Conservation (phyloP, 768 basidiomycete genomes). For the Mycena latifolia region DNA sequence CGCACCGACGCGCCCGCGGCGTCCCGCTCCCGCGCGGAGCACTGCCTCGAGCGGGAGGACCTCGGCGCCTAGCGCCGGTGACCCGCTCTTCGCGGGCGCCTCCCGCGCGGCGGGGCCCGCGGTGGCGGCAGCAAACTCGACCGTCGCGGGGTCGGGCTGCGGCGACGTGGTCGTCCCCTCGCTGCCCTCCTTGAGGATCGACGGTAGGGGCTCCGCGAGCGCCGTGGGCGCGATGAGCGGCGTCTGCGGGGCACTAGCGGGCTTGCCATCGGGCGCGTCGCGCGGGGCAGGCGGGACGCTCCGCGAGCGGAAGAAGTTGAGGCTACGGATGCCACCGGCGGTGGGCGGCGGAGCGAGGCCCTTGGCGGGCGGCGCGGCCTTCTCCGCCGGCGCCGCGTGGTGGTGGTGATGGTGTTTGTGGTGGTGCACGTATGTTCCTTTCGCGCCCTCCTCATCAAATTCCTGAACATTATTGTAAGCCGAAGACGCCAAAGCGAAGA, state of each 20-base stretch:
- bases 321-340: constrained; percentile 37
- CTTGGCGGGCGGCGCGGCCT: constrained; percentile 36
- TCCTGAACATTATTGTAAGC: no score
- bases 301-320: constrained; percentile 52
- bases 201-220: constrained; percentile 14
- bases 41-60: constrained; percentile 34
- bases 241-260: constrained; percentile 21
- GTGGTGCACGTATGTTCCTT: constrained; percentile 52
- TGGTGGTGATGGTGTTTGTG: constrained; percentile 39
- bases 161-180: constrained; percentile 17
- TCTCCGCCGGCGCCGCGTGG: constrained; percentile 22
- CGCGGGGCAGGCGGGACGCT: constrained; percentile 54
- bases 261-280: constrained; percentile 28
- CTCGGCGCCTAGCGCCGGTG: constrained; percentile 23
- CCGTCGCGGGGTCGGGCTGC: constrained; percentile 24
- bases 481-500: no score
- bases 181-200: constrained; percentile 23
- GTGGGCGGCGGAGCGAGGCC: constrained; percentile 39
- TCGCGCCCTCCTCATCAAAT: constrained; percentile 62
- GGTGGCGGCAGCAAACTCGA: constrained; percentile 3
- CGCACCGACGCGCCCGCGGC: constrained; percentile 21
- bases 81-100: constrained; percentile 16
- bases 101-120: constrained; percentile 1
- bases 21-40: constrained; percentile 32
- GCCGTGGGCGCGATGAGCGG: constrained; percentile 8